These are phyloP conservation scores for Cubamyces sp. DNA, from an alignment of 768 basidiomycete genomes.

Conservation along the genomic window DNA sequence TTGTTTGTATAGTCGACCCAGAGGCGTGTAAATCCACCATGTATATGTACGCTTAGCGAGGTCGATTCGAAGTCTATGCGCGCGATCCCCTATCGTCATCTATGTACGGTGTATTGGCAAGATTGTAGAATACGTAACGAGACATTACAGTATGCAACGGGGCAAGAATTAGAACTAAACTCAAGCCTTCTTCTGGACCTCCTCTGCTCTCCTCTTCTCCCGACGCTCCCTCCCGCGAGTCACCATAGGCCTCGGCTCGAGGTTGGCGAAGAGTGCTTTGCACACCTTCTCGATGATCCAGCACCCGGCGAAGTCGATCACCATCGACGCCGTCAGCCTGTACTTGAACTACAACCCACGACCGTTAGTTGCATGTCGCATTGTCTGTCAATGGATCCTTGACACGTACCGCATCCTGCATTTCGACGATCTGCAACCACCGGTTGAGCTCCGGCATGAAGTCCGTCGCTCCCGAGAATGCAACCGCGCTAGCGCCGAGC, in stretches of 20 bases:
- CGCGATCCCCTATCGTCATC: background rate
- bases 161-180: background rate
- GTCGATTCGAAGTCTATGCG: no score
- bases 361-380: background rate
- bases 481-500: conserved; percentile 85
- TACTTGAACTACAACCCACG: conserved; percentile 70
- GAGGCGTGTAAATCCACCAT: no score
- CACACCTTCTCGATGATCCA: conserved; percentile 81
- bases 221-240: conserved; percentile 83
- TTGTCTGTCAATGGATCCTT: background rate
- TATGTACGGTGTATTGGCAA: conserved; percentile 12
- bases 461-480: conserved; percentile 92
- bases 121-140: conserved; percentile 7
- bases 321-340: conserved; percentile 78
- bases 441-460: conserved; percentile 94
- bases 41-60: no score
- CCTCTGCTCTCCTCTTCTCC: conserved; percentile 41
- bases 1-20: no score
- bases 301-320: conserved; percentile 87
- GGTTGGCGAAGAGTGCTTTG: conserved; percentile 85
- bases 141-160: conserved; percentile 12
- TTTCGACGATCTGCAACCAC: conserved; percentile 96
- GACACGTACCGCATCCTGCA: conserved; percentile 69
- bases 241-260: conserved; percentile 84
- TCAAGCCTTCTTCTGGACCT: conserved; percentile 20